Evolutionary conservation across 176 grass and related monocot species (phyloP), one percentile per base, ranked within the genome.

Genomic region (Oryza coarctata): DNA sequence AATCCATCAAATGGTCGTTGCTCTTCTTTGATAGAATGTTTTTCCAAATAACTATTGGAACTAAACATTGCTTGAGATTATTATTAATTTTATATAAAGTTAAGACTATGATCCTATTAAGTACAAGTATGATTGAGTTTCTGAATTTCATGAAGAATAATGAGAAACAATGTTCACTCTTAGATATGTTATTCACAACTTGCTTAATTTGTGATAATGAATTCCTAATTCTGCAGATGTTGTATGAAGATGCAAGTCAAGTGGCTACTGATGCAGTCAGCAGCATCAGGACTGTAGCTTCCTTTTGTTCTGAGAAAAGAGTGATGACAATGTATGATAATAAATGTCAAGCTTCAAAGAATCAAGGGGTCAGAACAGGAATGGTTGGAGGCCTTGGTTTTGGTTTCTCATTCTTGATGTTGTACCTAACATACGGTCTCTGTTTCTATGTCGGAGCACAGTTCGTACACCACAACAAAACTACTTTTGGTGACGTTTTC

Each of bases 161-260:
- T 78, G 28, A 60, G 3, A 62, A 40, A 25, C 17, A 13, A 15
- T 0, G 31, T 58, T 17, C 61, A 66, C 5, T 66, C 5, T 23
- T 18, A 86, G 26, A 89, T 40, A 57, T 71, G 6, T 71, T 64
- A 70, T 81, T 45, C 0, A 40, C 5, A 61, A 73, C 13, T 15
- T 82, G 34, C 9, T 61, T 66, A 82, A 12, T 61, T 29, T 49
- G 7, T 77, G 60, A 58, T 38, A 61, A 77, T 45, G 20, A 9
- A 38, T 68, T 69, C 9, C 8, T 83, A 17, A 58, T 79, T 70
- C 57, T 81, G 49, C 63, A 96, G 94, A 82, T 75, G 35, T 78
- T 91, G 83, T 93, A 93, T 68, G 94, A 96, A 86, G 94, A 96
- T 68, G 94, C 94, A 63, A 91, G 90, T 69, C 94, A 96, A 76